These are phyloP conservation scores for Vitis amurensis DNA, from an alignment of 164 flowering plant species.

Conservation along the genomic window DNA sequence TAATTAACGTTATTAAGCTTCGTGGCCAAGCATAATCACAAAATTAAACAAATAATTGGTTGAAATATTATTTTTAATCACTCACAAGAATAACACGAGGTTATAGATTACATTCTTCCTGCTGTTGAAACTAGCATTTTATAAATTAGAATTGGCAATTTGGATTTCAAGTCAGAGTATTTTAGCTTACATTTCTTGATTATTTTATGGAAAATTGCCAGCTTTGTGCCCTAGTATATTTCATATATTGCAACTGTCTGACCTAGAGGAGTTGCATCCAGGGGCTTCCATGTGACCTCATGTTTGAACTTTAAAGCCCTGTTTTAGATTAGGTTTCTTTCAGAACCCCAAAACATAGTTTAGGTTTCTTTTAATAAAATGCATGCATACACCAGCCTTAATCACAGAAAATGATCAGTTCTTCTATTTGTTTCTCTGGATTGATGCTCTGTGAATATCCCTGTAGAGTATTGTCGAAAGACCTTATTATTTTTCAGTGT, in stretches of 20 bases:
- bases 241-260: neutral
- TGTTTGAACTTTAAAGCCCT: neutral
- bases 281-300: neutral
- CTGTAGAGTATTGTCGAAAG: no score
- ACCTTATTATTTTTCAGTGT: no score
- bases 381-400: no score
- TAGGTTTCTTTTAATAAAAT: no score
- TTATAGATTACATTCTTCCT: neutral
- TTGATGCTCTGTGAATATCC: no score
- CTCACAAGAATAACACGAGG: neutral
- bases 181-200: neutral
- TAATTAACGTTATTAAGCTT: neutral
- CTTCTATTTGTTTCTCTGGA: no score
- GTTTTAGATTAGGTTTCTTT: no score
- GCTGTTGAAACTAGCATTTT: neutral
- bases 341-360: no score
- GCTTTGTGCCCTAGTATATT: neutral
- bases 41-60: neutral
- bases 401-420: no score
- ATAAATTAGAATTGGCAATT: neutral
- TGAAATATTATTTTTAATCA: neutral
- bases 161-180: neutral
- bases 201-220: neutral
- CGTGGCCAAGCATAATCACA: constrained; percentile 13
- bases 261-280: neutral